phyloP scores from a whole-genome alignment of 176 grass and related monocot species.

The Puya raimondii region DNA sequence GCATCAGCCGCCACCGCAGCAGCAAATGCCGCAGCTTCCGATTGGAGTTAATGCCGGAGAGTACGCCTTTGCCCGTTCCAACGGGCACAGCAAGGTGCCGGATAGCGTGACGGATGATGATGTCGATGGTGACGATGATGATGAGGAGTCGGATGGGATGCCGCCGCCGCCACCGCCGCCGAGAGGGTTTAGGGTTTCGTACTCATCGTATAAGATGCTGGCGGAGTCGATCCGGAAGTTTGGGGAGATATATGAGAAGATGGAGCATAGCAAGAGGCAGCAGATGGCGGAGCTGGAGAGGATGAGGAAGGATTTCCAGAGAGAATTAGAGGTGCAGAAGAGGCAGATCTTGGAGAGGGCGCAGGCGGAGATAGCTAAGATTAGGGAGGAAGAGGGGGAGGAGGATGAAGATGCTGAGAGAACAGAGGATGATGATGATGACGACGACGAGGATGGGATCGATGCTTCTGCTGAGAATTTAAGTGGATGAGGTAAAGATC shows the following conservation, averaged over 20 bases:
- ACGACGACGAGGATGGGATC: conserved; percentile 21
- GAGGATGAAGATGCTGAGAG: conserved; percentile 19
- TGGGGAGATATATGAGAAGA: conserved; percentile 48
- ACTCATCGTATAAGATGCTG: conserved; percentile 33
- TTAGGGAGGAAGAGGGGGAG: conserved; percentile 29
- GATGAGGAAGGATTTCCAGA: conserved; percentile 69
- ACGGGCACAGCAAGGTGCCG: background rate
- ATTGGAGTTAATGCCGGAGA: conserved; percentile 41
- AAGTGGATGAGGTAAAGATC: conserved; percentile 36
- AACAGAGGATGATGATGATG: conserved; percentile 16
- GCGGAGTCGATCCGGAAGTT: conserved; percentile 52
- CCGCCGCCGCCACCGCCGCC: background rate
- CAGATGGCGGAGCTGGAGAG: conserved; percentile 58
- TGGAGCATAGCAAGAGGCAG: conserved; percentile 64
- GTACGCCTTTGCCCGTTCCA: conserved; percentile 20
- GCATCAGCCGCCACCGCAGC: conserved; percentile 20
- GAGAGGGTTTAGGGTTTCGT: conserved; percentile 1
- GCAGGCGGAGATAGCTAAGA: conserved; percentile 41
- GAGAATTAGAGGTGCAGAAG: conserved; percentile 50
- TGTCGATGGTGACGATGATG: conserved; percentile 2
- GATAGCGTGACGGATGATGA: conserved; percentile 10
- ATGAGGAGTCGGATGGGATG: conserved; percentile 2
- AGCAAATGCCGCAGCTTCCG: conserved; percentile 26
- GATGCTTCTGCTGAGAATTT: conserved; percentile 37
- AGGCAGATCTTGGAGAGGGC: conserved; percentile 76